Evolutionary conservation across 345 rosid species (phyloP).

Genomic region (Ailanthus altissimus): DNA sequence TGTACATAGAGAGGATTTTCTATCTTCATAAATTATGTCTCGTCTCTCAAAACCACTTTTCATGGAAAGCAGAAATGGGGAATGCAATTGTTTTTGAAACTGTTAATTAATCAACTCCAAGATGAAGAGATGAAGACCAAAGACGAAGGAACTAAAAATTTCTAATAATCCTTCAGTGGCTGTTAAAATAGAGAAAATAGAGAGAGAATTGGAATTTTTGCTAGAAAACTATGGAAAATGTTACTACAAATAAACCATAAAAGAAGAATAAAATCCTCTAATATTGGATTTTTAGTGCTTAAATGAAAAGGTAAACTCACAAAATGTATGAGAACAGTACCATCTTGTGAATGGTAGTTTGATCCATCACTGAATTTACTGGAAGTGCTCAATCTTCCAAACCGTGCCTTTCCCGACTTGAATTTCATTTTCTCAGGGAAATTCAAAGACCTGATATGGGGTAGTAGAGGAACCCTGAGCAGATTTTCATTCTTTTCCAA

Average conservation of each 20-base stretch:
- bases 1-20: too few relatives aligned
- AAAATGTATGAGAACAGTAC: constrained; percentile 27
- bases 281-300: background rate
- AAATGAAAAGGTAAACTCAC: constrained; percentile 8
- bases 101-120: too few relatives aligned
- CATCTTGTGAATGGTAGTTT: constrained; percentile 26
- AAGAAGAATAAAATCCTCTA: background rate
- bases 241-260: background rate
- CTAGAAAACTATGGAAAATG: background rate
- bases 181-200: too few relatives aligned
- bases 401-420: constrained; percentile 31
- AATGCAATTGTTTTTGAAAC: too few relatives aligned
- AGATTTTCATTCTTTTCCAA: constrained; percentile 26
- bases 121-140: too few relatives aligned
- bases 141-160: too few relatives aligned
- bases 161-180: too few relatives aligned
- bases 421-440: constrained; percentile 38
- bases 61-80: too few relatives aligned
- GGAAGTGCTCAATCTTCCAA: constrained; percentile 36
- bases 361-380: constrained; percentile 30
- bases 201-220: too few relatives aligned
- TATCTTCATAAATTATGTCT: too few relatives aligned
- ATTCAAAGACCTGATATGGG: constrained; percentile 38
- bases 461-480: constrained; percentile 50
- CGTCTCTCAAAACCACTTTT: background rate